Evolutionary conservation across 2,329 filamentous ascomycete species (phyloP).

Genomic region (Pseudonectria foliicola): DNA sequence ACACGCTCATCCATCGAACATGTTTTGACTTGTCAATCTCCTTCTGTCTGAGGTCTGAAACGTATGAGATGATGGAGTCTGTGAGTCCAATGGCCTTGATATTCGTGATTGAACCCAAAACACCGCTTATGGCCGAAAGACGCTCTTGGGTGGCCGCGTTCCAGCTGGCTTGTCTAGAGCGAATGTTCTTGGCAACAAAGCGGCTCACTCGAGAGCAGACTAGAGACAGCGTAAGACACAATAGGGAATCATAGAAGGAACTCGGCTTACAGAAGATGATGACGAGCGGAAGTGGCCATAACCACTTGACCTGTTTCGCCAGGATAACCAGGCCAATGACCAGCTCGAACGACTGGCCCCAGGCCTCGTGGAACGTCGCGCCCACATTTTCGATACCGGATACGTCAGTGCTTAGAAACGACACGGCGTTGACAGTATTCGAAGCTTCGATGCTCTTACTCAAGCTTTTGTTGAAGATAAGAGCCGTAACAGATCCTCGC

Average conservation of each 20-base stretch:
- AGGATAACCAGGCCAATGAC: constrained; percentile 32
- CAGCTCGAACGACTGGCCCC: too few species aligned
- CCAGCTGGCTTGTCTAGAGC: constrained; percentile 30
- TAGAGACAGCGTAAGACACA: constrained; percentile 8
- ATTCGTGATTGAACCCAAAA: constrained; percentile 30
- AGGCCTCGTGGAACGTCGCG: too few species aligned
- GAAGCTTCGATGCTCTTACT: constrained; percentile 3
- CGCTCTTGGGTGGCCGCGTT: constrained; percentile 34
- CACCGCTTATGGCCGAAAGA: constrained; percentile 27
- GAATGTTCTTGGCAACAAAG: constrained; percentile 31
- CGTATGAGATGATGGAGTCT: too few species aligned
- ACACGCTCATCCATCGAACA: too few species aligned
- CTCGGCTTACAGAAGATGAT: constrained; percentile 33
- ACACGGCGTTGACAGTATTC: too few species aligned
- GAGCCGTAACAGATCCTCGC: constrained; percentile 27
- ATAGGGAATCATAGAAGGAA: background rate
- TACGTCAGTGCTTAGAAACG: too few species aligned
- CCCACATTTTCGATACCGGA: too few species aligned
- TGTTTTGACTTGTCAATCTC: too few species aligned
- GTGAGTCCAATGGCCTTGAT: background rate
- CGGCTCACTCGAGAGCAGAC: constrained; percentile 36
- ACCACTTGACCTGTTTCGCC: constrained; percentile 33
- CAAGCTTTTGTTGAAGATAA: constrained; percentile 30
- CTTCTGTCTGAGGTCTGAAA: too few species aligned
- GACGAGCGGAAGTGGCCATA: constrained; percentile 33